Evolutionary conservation across 2,329 filamentous ascomycete species (phyloP).

Genomic region (Helminthosporium solani): DNA sequence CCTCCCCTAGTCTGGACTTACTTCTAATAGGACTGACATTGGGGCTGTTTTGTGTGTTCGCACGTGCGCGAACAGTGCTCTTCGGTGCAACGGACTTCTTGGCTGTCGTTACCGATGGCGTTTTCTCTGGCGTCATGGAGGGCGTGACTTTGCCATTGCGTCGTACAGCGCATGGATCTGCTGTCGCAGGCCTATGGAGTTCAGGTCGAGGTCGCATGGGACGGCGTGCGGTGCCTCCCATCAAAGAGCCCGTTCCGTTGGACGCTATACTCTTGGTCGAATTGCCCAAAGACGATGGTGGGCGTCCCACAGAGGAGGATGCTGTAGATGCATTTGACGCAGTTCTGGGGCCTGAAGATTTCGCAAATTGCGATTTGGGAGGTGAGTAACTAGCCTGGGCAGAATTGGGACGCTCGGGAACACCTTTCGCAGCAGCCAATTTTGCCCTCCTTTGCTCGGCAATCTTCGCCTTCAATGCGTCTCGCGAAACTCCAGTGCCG

Average conservation of each 20-base stretch:
- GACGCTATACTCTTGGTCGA: slow-evolving; percentile 34
- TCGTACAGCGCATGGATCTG: slow-evolving; percentile 53
- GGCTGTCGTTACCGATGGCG: slow-evolving; percentile 41
- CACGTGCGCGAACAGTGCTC: slow-evolving; percentile 30
- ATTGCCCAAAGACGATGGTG: slow-evolving; percentile 40
- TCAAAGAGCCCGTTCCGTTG: slow-evolving; percentile 48
- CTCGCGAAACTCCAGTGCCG: slow-evolving; percentile 49
- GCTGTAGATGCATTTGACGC: slow-evolving; percentile 31
- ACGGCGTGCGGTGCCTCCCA: slow-evolving; percentile 61
- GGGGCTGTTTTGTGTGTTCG: slow-evolving; percentile 39
- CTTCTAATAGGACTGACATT: slow-evolving; percentile 38
- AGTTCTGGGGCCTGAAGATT: slow-evolving; percentile 32
- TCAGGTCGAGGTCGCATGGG: slow-evolving; percentile 45
- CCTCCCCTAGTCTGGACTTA: slow-evolving; percentile 38
- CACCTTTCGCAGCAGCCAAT: slow-evolving; percentile 44
- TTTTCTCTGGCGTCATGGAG: slow-evolving; percentile 48
- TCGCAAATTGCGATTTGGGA: slow-evolving; percentile 42
- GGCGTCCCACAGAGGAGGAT: slow-evolving; percentile 32
- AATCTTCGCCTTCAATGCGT: slow-evolving; percentile 77
- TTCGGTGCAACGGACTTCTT: slow-evolving; percentile 40
- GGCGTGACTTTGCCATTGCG: slow-evolving; percentile 44
- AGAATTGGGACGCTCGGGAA: slow-evolving; percentile 58
- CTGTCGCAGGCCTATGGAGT: slow-evolving; percentile 52
- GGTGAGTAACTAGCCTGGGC: slow-evolving; percentile 55
- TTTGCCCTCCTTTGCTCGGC: slow-evolving; percentile 71